Evolutionary conservation across 495 filamentous ascomycete species (phyloP).

Genomic region (Aeminium ludgeri): DNA sequence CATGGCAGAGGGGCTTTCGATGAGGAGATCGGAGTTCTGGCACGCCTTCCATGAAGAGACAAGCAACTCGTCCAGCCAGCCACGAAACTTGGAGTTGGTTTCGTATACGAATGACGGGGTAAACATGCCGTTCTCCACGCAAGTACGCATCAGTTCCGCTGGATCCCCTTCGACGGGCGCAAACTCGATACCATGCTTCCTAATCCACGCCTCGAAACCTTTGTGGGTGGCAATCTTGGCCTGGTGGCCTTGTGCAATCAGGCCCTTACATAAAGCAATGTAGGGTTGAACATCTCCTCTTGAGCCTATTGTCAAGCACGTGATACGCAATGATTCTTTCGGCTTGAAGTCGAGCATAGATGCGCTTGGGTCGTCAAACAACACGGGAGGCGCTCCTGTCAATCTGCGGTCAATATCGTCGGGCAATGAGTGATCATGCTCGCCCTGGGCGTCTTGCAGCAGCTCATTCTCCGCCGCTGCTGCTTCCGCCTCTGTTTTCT

Average conservation of each 20-base stretch:
- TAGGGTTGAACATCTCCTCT: constrained; percentile 95
- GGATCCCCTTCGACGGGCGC: constrained; percentile 77
- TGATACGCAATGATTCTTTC: constrained; percentile 61
- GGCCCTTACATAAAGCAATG: constrained; percentile 84
- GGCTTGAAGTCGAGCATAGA: constrained; percentile 96
- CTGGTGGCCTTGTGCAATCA: constrained; percentile 73
- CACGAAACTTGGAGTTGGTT: constrained; percentile 74
- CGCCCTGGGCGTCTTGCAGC: constrained; percentile 57
- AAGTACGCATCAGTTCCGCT: constrained; percentile 84
- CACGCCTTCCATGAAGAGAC: constrained; percentile 72
- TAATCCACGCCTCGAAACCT: constrained; percentile 80
- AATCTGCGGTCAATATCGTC: constrained; percentile 1
- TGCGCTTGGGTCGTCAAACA: constrained; percentile 81
- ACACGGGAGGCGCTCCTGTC: constrained; percentile 47
- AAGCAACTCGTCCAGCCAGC: constrained; percentile 82
- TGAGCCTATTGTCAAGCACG: constrained; percentile 89
- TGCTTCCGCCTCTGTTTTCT: constrained; percentile 52
- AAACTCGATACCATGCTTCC: constrained; percentile 85
- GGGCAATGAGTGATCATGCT: constrained; percentile 31
- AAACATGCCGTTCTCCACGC: constrained; percentile 95
- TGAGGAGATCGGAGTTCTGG: constrained; percentile 73
- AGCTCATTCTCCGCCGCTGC: constrained; percentile 71
- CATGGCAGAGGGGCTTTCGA: constrained; percentile 96
- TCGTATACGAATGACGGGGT: constrained; percentile 80
- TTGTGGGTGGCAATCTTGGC: constrained; percentile 79